Conservation (phyloP, 2,329 filamentous ascomycete genomes). For the Aspergillus luchuensis region DNA sequence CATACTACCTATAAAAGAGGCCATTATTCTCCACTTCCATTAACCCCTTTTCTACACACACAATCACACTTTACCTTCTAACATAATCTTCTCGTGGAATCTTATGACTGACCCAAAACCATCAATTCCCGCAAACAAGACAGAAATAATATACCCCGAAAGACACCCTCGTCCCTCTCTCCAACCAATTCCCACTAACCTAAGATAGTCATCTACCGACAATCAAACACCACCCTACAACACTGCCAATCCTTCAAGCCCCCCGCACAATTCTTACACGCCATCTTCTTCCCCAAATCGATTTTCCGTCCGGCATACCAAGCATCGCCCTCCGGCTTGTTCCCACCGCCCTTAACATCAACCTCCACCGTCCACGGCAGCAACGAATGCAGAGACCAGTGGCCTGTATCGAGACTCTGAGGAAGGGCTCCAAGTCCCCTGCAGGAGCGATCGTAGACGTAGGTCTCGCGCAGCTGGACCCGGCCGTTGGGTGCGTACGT, state of each 20-base stretch:
- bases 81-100: too few relatives aligned
- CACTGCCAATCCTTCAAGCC: neutral
- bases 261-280: neutral
- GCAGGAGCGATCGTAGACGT: slow-evolving; percentile 3
- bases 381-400: slow-evolving; percentile 3
- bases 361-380: slow-evolving; percentile 5
- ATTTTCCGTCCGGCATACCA: slow-evolving; percentile 7
- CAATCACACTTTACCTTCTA: too few relatives aligned
- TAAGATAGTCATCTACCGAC: neutral
- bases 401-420: neutral
- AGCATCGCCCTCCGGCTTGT: neutral
- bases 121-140: neutral
- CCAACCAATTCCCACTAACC: too few relatives aligned
- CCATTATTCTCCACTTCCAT: too few relatives aligned
- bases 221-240: slow-evolving; percentile 4
- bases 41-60: too few relatives aligned
- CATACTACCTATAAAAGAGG: too few relatives aligned
- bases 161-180: too few relatives aligned
- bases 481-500: neutral
- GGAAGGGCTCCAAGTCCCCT: neutral
- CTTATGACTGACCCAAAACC: neutral
- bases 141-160: neutral
- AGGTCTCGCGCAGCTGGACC: neutral
- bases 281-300: neutral
- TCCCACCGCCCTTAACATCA: neutral